Percentiles rank a stretch among this genome's conserved stretches.
These are phyloP conservation scores for Erodium maritimum DNA, from an alignment of 345 rosid species.

Conservation along the genomic window DNA sequence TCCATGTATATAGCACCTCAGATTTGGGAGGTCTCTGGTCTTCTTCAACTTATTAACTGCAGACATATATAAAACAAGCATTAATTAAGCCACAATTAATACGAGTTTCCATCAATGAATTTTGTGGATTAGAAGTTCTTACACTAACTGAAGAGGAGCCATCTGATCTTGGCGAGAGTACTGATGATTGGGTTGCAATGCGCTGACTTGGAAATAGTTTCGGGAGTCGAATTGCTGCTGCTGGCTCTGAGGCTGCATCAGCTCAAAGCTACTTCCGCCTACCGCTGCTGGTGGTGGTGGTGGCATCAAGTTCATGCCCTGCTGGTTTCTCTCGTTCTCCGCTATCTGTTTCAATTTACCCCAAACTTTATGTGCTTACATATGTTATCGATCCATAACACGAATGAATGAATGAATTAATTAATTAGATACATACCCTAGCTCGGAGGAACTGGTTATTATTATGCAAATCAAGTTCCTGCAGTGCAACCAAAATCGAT, in stretches of 20 bases:
- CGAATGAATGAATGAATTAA: conserved; percentile 3
- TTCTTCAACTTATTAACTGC: not conserved
- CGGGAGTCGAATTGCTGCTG: conserved; percentile 50
- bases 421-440: conserved; percentile 57
- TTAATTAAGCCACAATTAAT: no score
- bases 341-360: conserved; percentile 42
- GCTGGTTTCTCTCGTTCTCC: conserved; percentile 70
- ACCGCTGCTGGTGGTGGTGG: conserved; percentile 24
- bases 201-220: conserved; percentile 69
- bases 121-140: conserved; percentile 12
- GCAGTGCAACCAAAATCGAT: conserved; percentile 1
- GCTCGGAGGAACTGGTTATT: conserved; percentile 90
- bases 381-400: not conserved
- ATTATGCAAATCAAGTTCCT: conserved; percentile 94
- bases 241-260: conserved; percentile 42
- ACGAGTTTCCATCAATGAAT: no score
- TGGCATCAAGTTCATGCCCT: conserved; percentile 72
- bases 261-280: conserved; percentile 50
- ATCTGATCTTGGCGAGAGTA: conserved; percentile 63
- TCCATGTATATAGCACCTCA: no score
- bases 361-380: not conserved
- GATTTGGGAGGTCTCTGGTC: no score
- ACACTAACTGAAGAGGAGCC: conserved; percentile 68
- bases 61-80: not conserved
- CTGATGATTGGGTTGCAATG: conserved; percentile 58